Evolutionary conservation across 2,329 filamentous ascomycete species (phyloP).

Genomic region (Harringtonia lauricola): DNA sequence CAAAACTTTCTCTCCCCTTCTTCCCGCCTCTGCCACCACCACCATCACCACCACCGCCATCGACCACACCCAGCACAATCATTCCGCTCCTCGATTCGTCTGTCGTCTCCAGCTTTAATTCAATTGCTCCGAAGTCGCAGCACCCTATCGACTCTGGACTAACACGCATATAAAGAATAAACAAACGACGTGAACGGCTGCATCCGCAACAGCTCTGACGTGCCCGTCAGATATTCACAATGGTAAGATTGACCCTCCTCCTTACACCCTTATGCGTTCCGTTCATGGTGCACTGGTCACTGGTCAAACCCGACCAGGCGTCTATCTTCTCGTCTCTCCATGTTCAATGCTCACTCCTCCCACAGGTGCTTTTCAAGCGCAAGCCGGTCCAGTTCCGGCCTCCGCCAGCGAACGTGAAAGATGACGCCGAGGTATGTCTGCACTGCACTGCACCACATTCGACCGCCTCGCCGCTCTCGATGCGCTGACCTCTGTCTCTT

Average conservation of each 20-base stretch:
- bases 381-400: conserved; percentile 83
- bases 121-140: conserved; percentile 3
- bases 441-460: background rate
- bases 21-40: background rate
- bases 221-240: background rate
- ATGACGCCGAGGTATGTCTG: conserved; percentile 68
- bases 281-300: background rate
- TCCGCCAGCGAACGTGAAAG: conserved; percentile 52
- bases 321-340: background rate
- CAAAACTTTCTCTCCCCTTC: conserved; percentile 1
- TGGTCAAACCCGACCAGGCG: background rate
- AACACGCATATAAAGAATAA: background rate
- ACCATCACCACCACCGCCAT: background rate
- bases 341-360: background rate
- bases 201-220: no score
- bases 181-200: background rate
- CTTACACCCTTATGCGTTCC: background rate
- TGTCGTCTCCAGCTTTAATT: background rate
- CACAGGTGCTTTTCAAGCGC: conserved; percentile 85
- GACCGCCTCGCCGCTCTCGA: background rate
- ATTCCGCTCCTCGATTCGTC: background rate
- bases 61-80: background rate
- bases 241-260: background rate
- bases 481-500: conserved; percentile 8
- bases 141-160: background rate